These are phyloP conservation scores for Boletellus sp. DNA, from an alignment of 1,284 basidiomycete species.

Conservation along the genomic window DNA sequence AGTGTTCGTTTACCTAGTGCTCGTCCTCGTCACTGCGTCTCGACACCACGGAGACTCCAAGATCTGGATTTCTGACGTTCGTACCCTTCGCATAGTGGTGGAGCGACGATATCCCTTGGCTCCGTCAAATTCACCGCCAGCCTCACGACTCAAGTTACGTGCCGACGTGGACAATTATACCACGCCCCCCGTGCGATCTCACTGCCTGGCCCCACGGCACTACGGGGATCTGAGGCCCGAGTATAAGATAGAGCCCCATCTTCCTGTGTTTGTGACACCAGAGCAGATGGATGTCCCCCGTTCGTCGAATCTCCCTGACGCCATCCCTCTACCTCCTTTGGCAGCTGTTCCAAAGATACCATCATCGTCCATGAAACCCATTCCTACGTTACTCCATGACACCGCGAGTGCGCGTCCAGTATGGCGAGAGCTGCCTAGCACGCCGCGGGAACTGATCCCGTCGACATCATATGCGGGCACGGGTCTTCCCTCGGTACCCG, in stretches of 20 bases:
- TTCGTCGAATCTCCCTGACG: constrained; percentile 23
- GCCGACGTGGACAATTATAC: constrained; percentile 37
- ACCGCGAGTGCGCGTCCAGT: constrained; percentile 3
- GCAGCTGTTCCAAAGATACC: not conserved
- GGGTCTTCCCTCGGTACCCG: constrained; percentile 23
- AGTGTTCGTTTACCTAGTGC: constrained; percentile 46
- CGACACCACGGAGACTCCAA: constrained; percentile 40
- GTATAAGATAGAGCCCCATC: constrained; percentile 49
- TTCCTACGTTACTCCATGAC: constrained; percentile 5
- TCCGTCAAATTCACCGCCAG: constrained; percentile 32
- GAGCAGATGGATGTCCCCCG: constrained; percentile 24
- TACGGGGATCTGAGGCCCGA: constrained; percentile 38
- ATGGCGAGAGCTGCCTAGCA: constrained; percentile 7
- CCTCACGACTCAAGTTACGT: constrained; percentile 32
- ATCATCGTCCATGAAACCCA: constrained; percentile 14
- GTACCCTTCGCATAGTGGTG: constrained; percentile 41
- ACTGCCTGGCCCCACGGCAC: too few relatives aligned
- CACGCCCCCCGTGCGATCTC: constrained; percentile 40
- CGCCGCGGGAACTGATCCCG: constrained; percentile 7
- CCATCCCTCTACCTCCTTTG: constrained; percentile 18
- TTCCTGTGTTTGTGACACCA: constrained; percentile 19
- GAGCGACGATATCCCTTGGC: constrained; percentile 28
- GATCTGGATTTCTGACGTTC: constrained; percentile 53
- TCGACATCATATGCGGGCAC: constrained; percentile 33
- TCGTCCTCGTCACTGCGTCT: constrained; percentile 36